Evolutionary conservation across 169 alveolate genomes (phyloP).

Genomic region (Eimeria praecox): DNA sequence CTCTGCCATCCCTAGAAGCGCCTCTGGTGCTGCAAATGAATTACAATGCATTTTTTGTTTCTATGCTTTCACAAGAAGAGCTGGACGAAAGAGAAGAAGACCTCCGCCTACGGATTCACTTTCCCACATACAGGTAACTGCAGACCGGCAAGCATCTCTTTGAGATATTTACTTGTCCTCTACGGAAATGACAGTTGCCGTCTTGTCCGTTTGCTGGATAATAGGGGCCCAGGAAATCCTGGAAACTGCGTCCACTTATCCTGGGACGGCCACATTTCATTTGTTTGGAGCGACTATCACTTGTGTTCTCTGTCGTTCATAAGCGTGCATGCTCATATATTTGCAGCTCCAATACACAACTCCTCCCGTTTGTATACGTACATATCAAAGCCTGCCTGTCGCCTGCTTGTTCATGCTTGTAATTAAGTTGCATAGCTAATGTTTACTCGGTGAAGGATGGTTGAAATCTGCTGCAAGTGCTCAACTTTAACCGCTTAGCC

Average conservation of each 20-base stretch:
- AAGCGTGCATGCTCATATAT: neutral
- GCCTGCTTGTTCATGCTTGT: neutral
- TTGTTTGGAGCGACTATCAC: neutral
- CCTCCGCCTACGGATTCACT: slow-evolving; percentile 27
- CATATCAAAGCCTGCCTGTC: neutral
- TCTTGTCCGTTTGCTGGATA: neutral
- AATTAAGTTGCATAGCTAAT: too few species aligned
- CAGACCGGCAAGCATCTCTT: neutral
- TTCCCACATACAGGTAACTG: slow-evolving; percentile 49
- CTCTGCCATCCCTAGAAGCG: neutral
- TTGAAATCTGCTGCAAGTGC: too few species aligned
- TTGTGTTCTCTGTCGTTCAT: neutral
- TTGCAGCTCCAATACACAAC: neutral
- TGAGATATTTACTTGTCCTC: neutral
- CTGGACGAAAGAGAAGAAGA: slow-evolving; percentile 75
- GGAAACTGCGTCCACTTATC: neutral
- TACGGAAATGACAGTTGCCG: too few species aligned
- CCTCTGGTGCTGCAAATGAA: slow-evolving; percentile 14
- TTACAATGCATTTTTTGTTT: slow-evolving; percentile 26
- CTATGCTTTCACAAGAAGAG: slow-evolving; percentile 39
- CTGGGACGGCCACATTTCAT: neutral
- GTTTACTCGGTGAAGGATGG: too few species aligned
- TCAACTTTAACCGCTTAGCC: too few species aligned
- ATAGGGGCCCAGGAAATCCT: too few species aligned
- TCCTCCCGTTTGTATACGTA: neutral